A percentile compares a stretch with the other conserved stretches of the same genome.
Evolutionary conservation across 2,329 filamentous ascomycete genomes (phyloP).

Genomic region (Gnomoniopsis smithogilvyi): DNA sequence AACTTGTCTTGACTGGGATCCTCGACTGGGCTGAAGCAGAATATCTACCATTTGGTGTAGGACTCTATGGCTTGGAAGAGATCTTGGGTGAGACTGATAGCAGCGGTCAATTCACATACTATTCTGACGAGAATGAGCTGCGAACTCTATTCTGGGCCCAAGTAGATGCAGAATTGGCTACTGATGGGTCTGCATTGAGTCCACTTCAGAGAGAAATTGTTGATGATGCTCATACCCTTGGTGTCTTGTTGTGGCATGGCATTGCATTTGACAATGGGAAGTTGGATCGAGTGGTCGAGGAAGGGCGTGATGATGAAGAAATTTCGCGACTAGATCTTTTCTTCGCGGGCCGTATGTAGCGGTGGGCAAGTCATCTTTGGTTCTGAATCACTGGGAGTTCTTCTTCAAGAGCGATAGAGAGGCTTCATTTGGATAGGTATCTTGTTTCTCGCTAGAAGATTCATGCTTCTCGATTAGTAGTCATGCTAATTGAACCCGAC

Average conservation of each 20-base stretch:
- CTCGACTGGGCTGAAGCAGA: conserved; percentile 66
- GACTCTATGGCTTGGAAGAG: conserved; percentile 59
- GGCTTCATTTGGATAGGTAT: too few species aligned
- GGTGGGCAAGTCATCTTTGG: too few species aligned
- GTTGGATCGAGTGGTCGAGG: conserved; percentile 55
- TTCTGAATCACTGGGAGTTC: too few species aligned
- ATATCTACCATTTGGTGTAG: conserved; percentile 55
- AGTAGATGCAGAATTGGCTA: conserved; percentile 32
- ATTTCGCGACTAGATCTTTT: conserved; percentile 45
- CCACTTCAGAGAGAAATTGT: conserved; percentile 29
- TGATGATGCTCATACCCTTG: conserved; percentile 43
- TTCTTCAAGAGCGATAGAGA: too few species aligned
- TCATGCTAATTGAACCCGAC: too few species aligned
- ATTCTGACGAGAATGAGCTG: conserved; percentile 38
- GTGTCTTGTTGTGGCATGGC: conserved; percentile 61
- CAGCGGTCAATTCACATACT: conserved; percentile 39
- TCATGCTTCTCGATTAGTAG: too few species aligned
- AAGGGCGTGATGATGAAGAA: conserved; percentile 47
- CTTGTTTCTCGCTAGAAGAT: too few species aligned
- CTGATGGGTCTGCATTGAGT: conserved; percentile 23
- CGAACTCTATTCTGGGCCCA: conserved; percentile 48
- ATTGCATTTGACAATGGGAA: conserved; percentile 60
- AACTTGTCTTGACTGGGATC: conserved; percentile 41
- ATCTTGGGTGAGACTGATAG: conserved; percentile 46
- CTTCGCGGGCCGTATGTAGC: conserved; percentile 2